Evolutionary conservation across 31 red algal species (phyloP), one percentile per base, ranked within the genome.

Genomic region (Odonthalia washingtoniensis): DNA sequence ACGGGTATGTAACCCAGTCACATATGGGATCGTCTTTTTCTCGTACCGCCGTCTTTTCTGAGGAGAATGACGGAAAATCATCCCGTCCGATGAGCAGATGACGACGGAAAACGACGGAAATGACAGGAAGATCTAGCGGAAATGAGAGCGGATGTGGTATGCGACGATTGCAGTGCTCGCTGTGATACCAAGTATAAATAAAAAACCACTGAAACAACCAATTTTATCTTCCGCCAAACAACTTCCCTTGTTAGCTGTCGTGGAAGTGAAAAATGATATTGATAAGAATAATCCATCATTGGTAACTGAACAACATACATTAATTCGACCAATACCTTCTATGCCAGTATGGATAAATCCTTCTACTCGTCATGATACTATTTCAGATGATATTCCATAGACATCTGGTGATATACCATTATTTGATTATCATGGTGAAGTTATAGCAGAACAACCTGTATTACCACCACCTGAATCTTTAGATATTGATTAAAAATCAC

Each of bases 211-310:
- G n/a, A n/a, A n/a, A n/a, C n/a, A n/a, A n/a, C n/a, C n/a, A n/a
- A n/a, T n/a, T n/a, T n/a, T n/a, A n/a, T n/a, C n/a, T n/a, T n/a
- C n/a, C n/a, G n/a, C n/a, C n/a, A n/a, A n/a, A n/a, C n/a, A n/a
- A n/a, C n/a, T n/a, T n/a, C n/a, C n/a, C n/a, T 57, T 57, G 21
- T 57, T 57, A 57, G 49, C 80, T 9, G 64, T 83, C 21, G n/a
- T 83, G 21, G 80, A 83, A 67, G 65, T 53, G 5, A 70, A 46
- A 3, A 64, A 83, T 46, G 64, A 83, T 31, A 49, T 83, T 30
- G 80, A 83, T 42, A 83, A 36, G 38, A 83, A 67, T 36, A 83
- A 66, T 46, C 80, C 80, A 17, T 83, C 80, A 2, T 43, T 83
- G 41, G 80, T 63, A 3, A 83, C 64, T 46, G 80, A 83, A 46